A percentile compares a stretch with the other conserved stretches of the same genome.
Evolutionary conservation across 371 early-diverging fungal genomes (phyloP).

Genomic region (Mortierella sp.): DNA sequence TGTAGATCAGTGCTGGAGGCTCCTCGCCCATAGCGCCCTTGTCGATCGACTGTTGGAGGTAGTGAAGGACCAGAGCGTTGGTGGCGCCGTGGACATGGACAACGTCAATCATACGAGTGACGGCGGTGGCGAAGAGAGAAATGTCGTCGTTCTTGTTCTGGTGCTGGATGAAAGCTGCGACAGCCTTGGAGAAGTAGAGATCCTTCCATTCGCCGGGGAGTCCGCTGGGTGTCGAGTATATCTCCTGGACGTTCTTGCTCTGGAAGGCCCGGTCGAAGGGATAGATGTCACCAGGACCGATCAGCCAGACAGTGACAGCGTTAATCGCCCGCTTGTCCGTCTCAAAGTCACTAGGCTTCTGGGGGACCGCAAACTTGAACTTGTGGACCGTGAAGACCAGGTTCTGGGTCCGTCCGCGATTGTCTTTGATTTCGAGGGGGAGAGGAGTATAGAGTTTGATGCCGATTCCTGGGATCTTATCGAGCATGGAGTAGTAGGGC

Average conservation of each 20-base stretch:
- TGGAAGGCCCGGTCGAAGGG: constrained; percentile 69
- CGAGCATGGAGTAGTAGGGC: constrained; percentile 71
- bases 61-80: constrained; percentile 70
- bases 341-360: constrained; percentile 27
- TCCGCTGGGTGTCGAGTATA: constrained; percentile 66
- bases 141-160: constrained; percentile 66
- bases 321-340: constrained; percentile 38
- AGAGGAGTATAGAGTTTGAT: constrained; percentile 60
- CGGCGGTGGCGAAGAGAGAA: constrained; percentile 66
- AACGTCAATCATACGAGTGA: constrained; percentile 62
- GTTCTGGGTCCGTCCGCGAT: constrained; percentile 40
- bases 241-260: constrained; percentile 59
- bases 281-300: constrained; percentile 63
- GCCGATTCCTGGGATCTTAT: constrained; percentile 47
- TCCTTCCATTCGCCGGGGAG: constrained; percentile 76
- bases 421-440: constrained; percentile 62
- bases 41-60: constrained; percentile 57
- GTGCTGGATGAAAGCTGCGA: constrained; percentile 66
- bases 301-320: constrained; percentile 65
- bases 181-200: constrained; percentile 74
- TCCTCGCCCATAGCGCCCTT: constrained; percentile 55
- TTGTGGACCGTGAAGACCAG: constrained; percentile 65
- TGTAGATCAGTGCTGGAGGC: constrained; percentile 74
- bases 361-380: constrained; percentile 56
- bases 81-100: constrained; percentile 77